Base-by-base conservation (phyloP, 75 land plant species). In the Isoetes taiwanensis region DNA sequence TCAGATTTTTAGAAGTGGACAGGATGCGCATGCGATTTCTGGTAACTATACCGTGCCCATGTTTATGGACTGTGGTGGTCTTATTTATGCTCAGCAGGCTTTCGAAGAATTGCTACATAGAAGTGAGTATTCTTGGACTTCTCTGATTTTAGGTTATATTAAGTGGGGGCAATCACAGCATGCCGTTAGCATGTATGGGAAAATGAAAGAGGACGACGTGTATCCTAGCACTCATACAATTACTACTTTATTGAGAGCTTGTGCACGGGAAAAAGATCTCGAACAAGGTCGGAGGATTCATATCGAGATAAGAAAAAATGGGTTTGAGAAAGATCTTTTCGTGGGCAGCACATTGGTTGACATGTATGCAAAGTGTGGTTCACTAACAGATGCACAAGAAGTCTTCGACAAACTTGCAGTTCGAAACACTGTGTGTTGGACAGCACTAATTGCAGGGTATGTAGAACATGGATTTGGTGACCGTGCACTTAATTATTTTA, bases 341-440 rank as follows among this genome's bases (percentile, higher is more conserved):
- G 77, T 78, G 2, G 72, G 77, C 56, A 62, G 63, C 38, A 63
- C 77, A 41, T 35, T 78, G 32, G 69, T 70, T 5, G 76, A 70
- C 43, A 65, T 78, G 66, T 78, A 78, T 43, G 52, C 58, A 10
- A 62, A 30, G 12, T 78, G 62, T 32, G 35, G 57, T 41, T 57
- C 59, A n/a, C 19, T 69, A 4, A 54, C 11, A 11, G 57, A 67
- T 32, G 73, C 80, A 40, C 55, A 43, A 24, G 34, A 33, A 21
- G 66, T 5, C 3, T 52, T 26, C 31, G 55, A 3, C 27, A 52
- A 28, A 52, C 14, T 2, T 28, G 3, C n/a, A 6, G 2, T 52
- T 52, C 23, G 23, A 52, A 1, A 26, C 27, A 31, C 21, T 52
- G 27, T n/a, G 10, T 14, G 25, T 2, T 38, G 40, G 16, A 39